Evolutionary conservation across 2,329 filamentous ascomycete species (phyloP).

Genomic region (Trichophyton benhamiae): DNA sequence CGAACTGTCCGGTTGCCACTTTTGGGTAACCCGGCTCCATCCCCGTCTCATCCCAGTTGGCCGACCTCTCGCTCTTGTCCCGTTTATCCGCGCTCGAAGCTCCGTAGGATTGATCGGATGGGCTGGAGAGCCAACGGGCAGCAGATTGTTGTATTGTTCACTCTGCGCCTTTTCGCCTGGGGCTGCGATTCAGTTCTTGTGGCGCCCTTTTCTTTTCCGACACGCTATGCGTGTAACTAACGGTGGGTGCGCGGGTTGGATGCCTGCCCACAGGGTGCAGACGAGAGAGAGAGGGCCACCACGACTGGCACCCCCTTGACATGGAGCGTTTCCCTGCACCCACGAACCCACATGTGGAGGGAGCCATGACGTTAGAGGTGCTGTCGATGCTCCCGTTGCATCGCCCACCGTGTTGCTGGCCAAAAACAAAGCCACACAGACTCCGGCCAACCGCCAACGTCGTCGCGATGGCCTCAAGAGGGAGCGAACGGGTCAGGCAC

Average conservation of each 20-base stretch:
- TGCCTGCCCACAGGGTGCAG: not conserved
- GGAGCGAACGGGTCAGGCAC: not conserved
- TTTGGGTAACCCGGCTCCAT: not conserved
- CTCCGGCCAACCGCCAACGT: not conserved
- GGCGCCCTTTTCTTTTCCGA: not conserved
- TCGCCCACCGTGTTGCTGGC: not conserved
- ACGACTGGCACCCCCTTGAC: too few relatives aligned
- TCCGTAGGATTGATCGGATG: not conserved
- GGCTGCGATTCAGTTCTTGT: not conserved
- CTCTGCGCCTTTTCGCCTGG: not conserved
- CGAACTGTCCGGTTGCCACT: not conserved
- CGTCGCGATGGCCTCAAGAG: not conserved
- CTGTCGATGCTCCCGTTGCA: not conserved
- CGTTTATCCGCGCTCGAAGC: not conserved
- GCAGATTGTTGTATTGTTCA: not conserved
- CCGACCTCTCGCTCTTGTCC: not conserved
- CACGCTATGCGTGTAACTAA: not conserved
- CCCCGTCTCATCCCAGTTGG: not conserved
- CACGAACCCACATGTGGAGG: not conserved
- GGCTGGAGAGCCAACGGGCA: not conserved
- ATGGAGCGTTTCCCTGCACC: not conserved
- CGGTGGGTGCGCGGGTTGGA: not conserved
- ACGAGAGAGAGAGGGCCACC: not conserved
- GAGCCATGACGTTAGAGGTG: not conserved
- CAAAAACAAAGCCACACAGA: not conserved